Percentiles rank a stretch among this genome's conserved stretches.
phyloP scores from a whole-genome alignment of 768 basidiomycete genomes.

The Termitomyces sp. region DNA sequence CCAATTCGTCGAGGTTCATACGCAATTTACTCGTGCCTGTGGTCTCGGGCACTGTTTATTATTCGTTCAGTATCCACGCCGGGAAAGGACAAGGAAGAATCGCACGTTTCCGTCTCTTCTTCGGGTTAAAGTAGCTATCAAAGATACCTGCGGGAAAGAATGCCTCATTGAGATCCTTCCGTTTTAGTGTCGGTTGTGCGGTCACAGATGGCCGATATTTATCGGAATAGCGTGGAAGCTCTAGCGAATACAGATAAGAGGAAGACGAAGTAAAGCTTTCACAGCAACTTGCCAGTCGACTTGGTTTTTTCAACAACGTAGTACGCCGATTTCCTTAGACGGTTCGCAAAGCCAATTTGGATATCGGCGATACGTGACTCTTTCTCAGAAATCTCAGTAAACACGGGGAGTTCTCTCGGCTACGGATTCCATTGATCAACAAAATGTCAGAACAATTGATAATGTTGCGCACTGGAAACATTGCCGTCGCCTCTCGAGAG shows the following conservation, averaged over 20 bases:
- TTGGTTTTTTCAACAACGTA: conserved; percentile 69
- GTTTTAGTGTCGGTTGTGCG: conserved; percentile 62
- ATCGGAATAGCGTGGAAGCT: conserved; percentile 78
- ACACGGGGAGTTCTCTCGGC: conserved; percentile 65
- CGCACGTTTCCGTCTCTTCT: conserved; percentile 53
- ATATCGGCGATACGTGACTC: conserved; percentile 63
- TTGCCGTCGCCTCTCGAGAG: conserved; percentile 67
- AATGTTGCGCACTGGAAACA: conserved; percentile 69
- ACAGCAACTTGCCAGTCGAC: conserved; percentile 39
- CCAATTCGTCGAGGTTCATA: conserved; percentile 64
- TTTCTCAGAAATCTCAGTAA: conserved; percentile 58
- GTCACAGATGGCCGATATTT: conserved; percentile 64
- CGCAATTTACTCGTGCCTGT: conserved; percentile 33
- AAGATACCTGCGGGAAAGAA: conserved; percentile 79
- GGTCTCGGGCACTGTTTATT: conserved; percentile 13
- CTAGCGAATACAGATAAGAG: conserved; percentile 26
- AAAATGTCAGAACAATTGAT: conserved; percentile 16
- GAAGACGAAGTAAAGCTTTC: conserved; percentile 14
- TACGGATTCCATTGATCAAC: conserved; percentile 25
- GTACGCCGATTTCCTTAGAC: conserved; percentile 68
- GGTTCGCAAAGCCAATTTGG: conserved; percentile 60
- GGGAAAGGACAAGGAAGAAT: not conserved
- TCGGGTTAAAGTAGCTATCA: conserved; percentile 76
- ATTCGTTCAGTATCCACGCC: not conserved
- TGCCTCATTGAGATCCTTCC: conserved; percentile 62